Evolutionary conservation across 2,329 filamentous ascomycete genomes (phyloP), one percentile per base, ranked within the genome.

Genomic region (Talaromyces sp.): DNA sequence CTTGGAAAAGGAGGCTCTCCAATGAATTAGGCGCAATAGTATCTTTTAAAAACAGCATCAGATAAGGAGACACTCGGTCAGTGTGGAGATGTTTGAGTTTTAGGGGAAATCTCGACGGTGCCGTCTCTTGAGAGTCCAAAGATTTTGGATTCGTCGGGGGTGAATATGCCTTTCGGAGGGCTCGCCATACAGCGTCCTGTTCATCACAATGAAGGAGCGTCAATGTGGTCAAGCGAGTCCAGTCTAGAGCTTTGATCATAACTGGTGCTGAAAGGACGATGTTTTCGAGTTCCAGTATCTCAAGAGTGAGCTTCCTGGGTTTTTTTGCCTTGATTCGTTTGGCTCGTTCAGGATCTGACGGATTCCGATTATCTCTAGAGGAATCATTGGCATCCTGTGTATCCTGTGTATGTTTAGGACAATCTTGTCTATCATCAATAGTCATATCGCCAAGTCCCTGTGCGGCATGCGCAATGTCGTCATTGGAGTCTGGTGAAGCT

Each of bases 1-100:
- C 88, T 72, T 92, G 89, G 54, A 94, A 74, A 70, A 92, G 92
- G 10, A 94, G 79, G 9, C 86, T 86, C 72, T 94, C 88, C n/a
- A 94, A 78, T 29, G 85, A 88, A 71, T 94, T 90, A 0, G 90
- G 90, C 21, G 87, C 87, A 41, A 94, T 79, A 0, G 89, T 88
- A 63, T 92, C 88, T 66, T 88, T 90, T 63, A 94, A 79, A 69
- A 94, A 93, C 1, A 81, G 80, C 58, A 94, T 85, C 17, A 94
- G 76, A 26, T 87, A 80, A 8, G 83, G 78, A 0, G 89, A 89
- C 2, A 89, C 87, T 12, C 81, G 81, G 72, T 94, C 89, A 1
- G 88, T 91, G 68, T 92, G 88, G 14, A 94, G 82, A 64, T 87
- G 84, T 73, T 88, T 92, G 56, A 94, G 75, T 5, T 83, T 84